A percentile compares a stretch with the other conserved stretches of the same genome.
Evolutionary conservation across 306 rosid genomes (phyloP).

Genomic region (Herpetospermum pedunculosum): DNA sequence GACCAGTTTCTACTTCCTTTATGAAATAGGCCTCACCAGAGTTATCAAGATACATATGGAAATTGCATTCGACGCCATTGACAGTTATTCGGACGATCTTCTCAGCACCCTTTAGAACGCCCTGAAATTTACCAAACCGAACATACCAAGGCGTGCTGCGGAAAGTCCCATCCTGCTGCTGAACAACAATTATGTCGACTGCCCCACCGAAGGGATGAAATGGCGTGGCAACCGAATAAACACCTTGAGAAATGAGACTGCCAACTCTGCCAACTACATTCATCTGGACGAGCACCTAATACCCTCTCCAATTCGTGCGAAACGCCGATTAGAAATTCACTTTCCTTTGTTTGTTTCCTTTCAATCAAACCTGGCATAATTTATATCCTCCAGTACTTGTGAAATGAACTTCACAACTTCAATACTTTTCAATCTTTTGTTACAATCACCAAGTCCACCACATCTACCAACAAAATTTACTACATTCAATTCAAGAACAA

Average conservation of each 20-base stretch:
- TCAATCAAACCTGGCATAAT: constrained; percentile 14
- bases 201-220: constrained; percentile 99
- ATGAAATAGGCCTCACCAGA: constrained; percentile 91
- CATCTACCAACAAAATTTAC: constrained; percentile 26
- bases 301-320: constrained; percentile 21
- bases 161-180: constrained; percentile 89
- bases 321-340: constrained; percentile 17
- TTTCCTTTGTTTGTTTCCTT: constrained; percentile 17
- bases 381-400: constrained; percentile 15
- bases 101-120: constrained; percentile 85
- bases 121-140: constrained; percentile 93
- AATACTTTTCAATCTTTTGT: constrained; percentile 12
- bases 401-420: constrained; percentile 4
- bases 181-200: constrained; percentile 89
- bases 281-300: constrained; percentile 35
- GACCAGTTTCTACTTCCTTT: constrained; percentile 41
- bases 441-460: constrained; percentile 15
- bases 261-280: constrained; percentile 88
- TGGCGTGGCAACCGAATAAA: constrained; percentile 89
- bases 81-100: constrained; percentile 64
- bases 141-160: constrained; percentile 94
- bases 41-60: constrained; percentile 88
- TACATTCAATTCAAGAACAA: neutral
- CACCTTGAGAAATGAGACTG: constrained; percentile 75
- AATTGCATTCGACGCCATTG: constrained; percentile 69